Base-by-base conservation (phyloP, 2,329 filamentous ascomycete species). In the Exophiala dermatitidis region DNA sequence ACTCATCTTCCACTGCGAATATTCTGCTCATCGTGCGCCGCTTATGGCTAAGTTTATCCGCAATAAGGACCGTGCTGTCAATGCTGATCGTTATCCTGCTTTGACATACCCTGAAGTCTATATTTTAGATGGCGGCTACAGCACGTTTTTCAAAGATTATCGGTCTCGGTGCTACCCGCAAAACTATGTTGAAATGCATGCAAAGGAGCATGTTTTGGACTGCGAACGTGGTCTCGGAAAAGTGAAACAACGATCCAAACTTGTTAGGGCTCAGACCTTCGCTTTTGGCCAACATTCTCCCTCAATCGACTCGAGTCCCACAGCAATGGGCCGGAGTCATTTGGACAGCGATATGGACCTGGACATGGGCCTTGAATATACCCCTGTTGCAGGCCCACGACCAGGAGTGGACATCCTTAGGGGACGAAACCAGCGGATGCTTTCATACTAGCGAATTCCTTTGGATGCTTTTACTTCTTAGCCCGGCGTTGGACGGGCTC, bases 101-200 rank as follows among this genome's bases (percentile, higher is more conserved):
- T 81, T 98, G 56, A 90, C 85, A n/a, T 98, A 95, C 66, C 93
- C 93, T 1, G 93, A 98, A 69, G 84, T 97, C 60, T 98, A 98
- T 71, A 95, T 98, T 64, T 77, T 98, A 38, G 90, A 97, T 61
- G 93, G 93, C 56, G 93, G 93, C 41, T 98, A 98, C 74, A 95
- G 90, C 69, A 83, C 83, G 30, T 98, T 98, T 76, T 98, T 91
- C 69, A 75, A 80, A 28, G 77, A 88, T 60, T 83, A 95, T 69
- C 83, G 84, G 48, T 74, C 79, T 44, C 83, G 90, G 57, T 98
- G 93, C 76, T 93, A 84, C 64, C 93, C 93, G 26, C 90, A 95
- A 65, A 90, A 91, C 67, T 98, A 98, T 67, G 88, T 98, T 54
- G 90, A 93, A 71, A 98, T 98, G 93, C 86, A 84, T 61, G 88